Evolutionary conservation across 1,284 basidiomycete species (phyloP), one percentile per base, ranked within the genome.

Genomic region (Malassezia brasiliensis): DNA sequence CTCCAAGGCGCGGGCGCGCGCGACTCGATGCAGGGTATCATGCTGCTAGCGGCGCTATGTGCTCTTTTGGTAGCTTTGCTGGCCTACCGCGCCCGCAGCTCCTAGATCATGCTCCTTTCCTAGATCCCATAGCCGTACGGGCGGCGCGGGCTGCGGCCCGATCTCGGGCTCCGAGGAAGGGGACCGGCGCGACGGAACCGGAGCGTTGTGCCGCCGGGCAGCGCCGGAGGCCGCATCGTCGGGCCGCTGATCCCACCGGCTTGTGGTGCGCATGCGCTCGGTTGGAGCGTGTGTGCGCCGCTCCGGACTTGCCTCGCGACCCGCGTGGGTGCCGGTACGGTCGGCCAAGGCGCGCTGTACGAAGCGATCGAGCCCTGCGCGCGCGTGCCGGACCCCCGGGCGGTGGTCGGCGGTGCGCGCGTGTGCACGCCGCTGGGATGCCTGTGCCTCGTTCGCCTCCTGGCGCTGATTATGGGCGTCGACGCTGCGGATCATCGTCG

Each of bases 401-500:
- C 32, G 32, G 32, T 34, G 6, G 25, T 28, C 25, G 25, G 25
- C 25, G 25, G 25, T 7, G 25, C 25, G 25, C 25, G 25, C 25
- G 12, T 22, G 40, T 19, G 20, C 10, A 30, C 20, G 40, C 25
- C 7, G 25, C 42, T 30, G 42, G 7, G 42, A 15, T 4, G 12
- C 42, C 32, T 30, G 20, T 25, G 35, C 47, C 38, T 40, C 47
- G 17, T 20, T 17, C 4, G 25, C 17, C 30, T 52, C 34, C 19
- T 52, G 50, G 5, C 55, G 37, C 42, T 52, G 50, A 19, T 57
- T 57, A n/a, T 52, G 55, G 9, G 55, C 47, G 38, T 57, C 55
- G 9, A 32, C 55, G 34, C 45, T 52, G 10, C 55, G 55, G 19
- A 57, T 41, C 50, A 52, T 52, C 15, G 55, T 47, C 7, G 55